Base-by-base conservation (phyloP, 106 monocot genomes). In the Gastrodia elata region DNA sequence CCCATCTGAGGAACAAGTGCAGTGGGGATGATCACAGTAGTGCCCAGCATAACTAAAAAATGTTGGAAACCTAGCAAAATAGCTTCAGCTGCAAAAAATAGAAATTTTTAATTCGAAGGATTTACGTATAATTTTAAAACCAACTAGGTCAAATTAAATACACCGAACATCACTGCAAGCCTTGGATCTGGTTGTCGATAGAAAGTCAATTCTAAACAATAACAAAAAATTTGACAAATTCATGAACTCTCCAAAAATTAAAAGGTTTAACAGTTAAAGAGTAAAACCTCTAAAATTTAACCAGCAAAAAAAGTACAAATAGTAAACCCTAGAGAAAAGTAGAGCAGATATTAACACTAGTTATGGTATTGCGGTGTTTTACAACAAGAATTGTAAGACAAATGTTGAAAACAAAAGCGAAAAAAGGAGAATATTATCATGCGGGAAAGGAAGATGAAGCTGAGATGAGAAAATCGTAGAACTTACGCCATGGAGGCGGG, bases 1-100 rank as follows among this genome's bases (percentile, higher is more conserved):
- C 97, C 97, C 93, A 98, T 98, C 77, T 98, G 97, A 71, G 97
- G 97, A 78, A 98, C 93, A 77, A 98, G 93, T 56, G 97, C 97
- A 58, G 88, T 88, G 48, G 97, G 97, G 34, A 98, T 98, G 77
- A 98, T 93, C 32, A 98, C 97, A 76, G 97, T 91, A 24, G 97
- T 98, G 56, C 97, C 97, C 4, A 98, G 83, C 97, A 98, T 93
- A 52, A 98, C 93, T 40, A 98, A 77, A 69, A 80, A 98, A 76
- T 98, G 97, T 78, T 98, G 93, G 78, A 98, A 98, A 43, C 95
- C 95, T 27, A 95, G 83, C 52, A 95, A 87, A 74, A 95, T 86
- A 73, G 95, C 95, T 77, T 95, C 95, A 22, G 91, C 94, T 94
- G 87, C 85, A 48, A 25, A 28, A 75, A 64, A 72, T 38, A 61